These are phyloP conservation scores for Effrenium voratum DNA, from an alignment of 73 alveolate genomes.

Conservation along the genomic window DNA sequence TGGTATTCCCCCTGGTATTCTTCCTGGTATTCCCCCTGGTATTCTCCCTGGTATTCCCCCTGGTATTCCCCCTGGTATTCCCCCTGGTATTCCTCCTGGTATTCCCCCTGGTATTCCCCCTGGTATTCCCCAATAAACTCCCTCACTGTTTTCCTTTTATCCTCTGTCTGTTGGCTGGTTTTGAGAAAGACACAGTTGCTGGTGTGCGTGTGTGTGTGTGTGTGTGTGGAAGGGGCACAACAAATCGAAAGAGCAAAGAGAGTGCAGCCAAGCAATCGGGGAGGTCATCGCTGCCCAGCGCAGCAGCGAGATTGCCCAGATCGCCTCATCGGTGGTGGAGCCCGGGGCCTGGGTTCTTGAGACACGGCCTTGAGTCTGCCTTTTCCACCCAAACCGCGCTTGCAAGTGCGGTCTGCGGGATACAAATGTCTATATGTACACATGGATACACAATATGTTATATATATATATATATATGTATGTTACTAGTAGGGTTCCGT, in stretches of 20 bases:
- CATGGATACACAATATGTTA: neutral
- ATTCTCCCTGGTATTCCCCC: too few relatives aligned
- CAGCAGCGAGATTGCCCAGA: slow-evolving; percentile 88
- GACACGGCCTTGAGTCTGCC: neutral
- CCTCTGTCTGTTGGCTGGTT: too few relatives aligned
- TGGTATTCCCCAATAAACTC: neutral
- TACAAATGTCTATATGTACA: neutral
- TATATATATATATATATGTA: too few relatives aligned
- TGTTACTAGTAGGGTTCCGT: neutral
- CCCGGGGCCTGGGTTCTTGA: neutral
- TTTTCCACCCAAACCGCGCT: neutral
- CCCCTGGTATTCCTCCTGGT: too few relatives aligned
- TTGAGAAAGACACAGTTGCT: too few relatives aligned
- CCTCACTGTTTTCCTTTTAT: neutral
- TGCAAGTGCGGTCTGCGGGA: neutral
- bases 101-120: too few relatives aligned
- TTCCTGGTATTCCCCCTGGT: too few relatives aligned
- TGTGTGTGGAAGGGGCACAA: too few relatives aligned
- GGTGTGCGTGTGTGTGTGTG: too few relatives aligned
- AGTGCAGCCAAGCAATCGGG: neutral
- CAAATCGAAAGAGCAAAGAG: too few relatives aligned
- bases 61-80: too few relatives aligned
- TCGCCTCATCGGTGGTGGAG: slow-evolving; percentile 88
- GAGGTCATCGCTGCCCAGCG: slow-evolving; percentile 87
- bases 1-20: too few relatives aligned